Evolutionary conservation across 768 basidiomycete genomes (phyloP).

Genomic region (Suillus luteus): DNA sequence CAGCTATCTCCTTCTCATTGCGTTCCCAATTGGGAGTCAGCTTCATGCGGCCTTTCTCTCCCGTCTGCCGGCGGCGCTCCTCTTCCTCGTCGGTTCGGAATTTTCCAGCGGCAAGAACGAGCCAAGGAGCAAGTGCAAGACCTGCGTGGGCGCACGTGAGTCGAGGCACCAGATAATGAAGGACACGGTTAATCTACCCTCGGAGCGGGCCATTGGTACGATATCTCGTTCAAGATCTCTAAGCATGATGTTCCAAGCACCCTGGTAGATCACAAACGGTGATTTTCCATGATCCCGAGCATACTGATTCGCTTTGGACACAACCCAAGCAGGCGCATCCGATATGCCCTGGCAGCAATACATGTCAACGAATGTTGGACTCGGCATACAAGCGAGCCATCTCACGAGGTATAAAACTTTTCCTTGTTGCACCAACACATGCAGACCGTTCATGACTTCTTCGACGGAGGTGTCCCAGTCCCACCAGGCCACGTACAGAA

Average conservation of each 20-base stretch:
- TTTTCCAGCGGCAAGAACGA: conserved; percentile 33
- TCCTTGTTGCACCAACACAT: conserved; percentile 39
- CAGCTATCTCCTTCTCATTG: conserved; percentile 40
- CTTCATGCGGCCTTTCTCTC: conserved; percentile 27
- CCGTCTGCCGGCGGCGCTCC: conserved; percentile 21
- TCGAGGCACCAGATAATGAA: neutral
- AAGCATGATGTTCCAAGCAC: conserved; percentile 31
- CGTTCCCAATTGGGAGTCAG: conserved; percentile 34
- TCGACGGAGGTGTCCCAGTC: conserved; percentile 42
- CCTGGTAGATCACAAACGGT: conserved; percentile 46
- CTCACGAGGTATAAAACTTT: conserved; percentile 41
- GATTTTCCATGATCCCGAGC: conserved; percentile 39
- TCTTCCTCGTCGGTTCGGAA: conserved; percentile 32
- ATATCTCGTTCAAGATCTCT: conserved; percentile 44
- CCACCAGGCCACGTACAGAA: conserved; percentile 39
- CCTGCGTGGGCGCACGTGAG: conserved; percentile 25
- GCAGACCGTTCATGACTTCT: conserved; percentile 43
- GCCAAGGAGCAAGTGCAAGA: conserved; percentile 46
- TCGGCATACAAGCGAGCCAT: conserved; percentile 22
- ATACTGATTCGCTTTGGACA: conserved; percentile 40
- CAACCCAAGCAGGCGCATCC: conserved; percentile 41
- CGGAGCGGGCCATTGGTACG: conserved; percentile 32
- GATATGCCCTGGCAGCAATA: conserved; percentile 28
- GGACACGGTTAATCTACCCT: conserved; percentile 35
- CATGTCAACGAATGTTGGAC: neutral